Percentiles rank a stretch among this genome's conserved stretches.
Conservation (phyloP, 192 early-diverging fungal species). For the Linnemannia hyalina region DNA sequence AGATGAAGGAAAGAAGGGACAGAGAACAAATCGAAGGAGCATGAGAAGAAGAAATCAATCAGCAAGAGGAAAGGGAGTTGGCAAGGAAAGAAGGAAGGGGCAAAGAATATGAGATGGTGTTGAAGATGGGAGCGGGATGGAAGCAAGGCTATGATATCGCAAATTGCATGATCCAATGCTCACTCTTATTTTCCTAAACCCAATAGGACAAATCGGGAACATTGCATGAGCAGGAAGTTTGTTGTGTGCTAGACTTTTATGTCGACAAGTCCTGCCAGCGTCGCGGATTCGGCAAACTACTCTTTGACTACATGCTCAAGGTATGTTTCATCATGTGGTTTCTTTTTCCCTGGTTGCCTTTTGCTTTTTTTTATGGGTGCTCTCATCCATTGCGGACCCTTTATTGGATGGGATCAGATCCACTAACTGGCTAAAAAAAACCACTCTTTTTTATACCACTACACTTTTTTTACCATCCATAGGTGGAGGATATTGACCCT, state of each 20-base stretch:
- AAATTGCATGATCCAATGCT: neutral
- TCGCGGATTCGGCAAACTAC: slow-evolving; percentile 49
- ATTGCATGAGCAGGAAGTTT: slow-evolving; percentile 53
- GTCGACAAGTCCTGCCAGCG: slow-evolving; percentile 51
- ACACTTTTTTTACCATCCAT: neutral
- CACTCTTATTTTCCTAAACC: neutral
- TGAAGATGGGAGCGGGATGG: neutral
- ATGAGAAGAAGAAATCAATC: no score
- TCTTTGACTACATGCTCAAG: slow-evolving; percentile 58
- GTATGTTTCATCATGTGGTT: slow-evolving; percentile 2
- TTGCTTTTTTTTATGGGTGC: neutral
- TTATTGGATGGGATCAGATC: neutral
- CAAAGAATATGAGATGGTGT: no score
- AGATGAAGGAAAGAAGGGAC: no score
- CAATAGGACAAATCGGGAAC: slow-evolving; percentile 48
- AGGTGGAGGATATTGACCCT: slow-evolving; percentile 50
- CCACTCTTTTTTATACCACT: neutral
- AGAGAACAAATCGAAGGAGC: no score
- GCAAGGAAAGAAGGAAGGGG: no score
- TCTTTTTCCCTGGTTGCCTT: neutral
- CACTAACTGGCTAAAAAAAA: neutral
- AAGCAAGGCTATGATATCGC: neutral
- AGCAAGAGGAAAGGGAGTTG: no score
- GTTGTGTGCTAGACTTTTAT: slow-evolving; percentile 59
- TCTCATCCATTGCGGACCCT: neutral